Conservation (phyloP, 352 stramenopile genomes). For the Globisporangium lucens region DNA sequence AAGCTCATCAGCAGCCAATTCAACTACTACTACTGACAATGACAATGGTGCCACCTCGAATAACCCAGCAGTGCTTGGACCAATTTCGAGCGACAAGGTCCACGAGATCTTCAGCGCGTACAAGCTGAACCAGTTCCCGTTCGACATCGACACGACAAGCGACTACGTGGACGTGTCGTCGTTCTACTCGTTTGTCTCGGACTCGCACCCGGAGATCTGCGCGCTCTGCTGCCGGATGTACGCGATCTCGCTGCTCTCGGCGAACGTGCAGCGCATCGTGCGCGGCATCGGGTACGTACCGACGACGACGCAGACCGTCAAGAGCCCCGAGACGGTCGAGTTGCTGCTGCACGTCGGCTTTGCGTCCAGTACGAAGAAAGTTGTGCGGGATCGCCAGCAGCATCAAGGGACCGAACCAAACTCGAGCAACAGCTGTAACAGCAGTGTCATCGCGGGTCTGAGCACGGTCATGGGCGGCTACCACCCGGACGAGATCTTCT, state of each 20-base stretch:
- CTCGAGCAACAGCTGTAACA: slow-evolving; percentile 4
- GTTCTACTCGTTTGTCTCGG: slow-evolving; percentile 84
- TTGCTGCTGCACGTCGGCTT: slow-evolving; percentile 70
- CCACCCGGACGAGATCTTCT: slow-evolving; percentile 44
- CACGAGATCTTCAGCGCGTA: slow-evolving; percentile 58
- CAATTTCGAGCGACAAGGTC: slow-evolving; percentile 34
- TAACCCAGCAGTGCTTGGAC: background rate
- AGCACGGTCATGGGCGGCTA: slow-evolving; percentile 21
- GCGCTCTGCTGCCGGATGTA: slow-evolving; percentile 78
- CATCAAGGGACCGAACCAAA: background rate
- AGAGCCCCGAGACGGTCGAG: slow-evolving; percentile 45
- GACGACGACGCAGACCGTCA: slow-evolving; percentile 47
- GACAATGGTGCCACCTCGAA: background rate
- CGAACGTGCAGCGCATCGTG: slow-evolving; percentile 49
- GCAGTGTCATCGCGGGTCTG: background rate
- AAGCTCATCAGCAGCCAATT: background rate
- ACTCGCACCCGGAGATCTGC: slow-evolving; percentile 77
- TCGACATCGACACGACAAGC: slow-evolving; percentile 64
- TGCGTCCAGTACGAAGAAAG: slow-evolving; percentile 42
- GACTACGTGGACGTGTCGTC: slow-evolving; percentile 79
- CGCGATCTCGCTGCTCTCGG: slow-evolving; percentile 56
- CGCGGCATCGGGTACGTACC: slow-evolving; percentile 62
- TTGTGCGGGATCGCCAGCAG: slow-evolving; percentile 5
- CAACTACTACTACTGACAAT: background rate
- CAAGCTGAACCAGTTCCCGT: slow-evolving; percentile 68